Percentiles rank a stretch among this genome's conserved stretches.
phyloP scores from a whole-genome alignment of 352 stramenopile species.

The Pythium dissimile region DNA sequence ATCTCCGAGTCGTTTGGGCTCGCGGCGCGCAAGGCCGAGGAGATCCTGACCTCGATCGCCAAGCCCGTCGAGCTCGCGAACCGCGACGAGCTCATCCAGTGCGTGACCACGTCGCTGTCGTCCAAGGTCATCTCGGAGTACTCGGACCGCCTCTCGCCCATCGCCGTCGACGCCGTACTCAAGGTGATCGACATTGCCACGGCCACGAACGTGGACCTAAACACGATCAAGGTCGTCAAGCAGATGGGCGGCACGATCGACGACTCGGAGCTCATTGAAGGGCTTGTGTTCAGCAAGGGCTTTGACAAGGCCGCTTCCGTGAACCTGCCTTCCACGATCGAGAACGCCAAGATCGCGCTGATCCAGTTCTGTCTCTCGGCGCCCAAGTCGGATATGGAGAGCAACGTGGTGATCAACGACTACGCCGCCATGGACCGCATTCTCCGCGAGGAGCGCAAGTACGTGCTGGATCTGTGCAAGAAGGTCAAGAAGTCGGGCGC shows the following conservation, averaged over 20 bases:
- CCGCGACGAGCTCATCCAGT: slow-evolving; percentile 95
- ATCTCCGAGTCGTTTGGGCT: slow-evolving; percentile 96
- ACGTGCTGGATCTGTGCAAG: slow-evolving; percentile 96
- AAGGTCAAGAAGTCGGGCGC: slow-evolving; percentile 98
- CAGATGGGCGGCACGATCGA: slow-evolving; percentile 99
- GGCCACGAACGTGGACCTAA: slow-evolving; percentile 96
- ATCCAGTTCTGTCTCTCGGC: slow-evolving; percentile 99
- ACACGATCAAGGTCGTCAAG: slow-evolving; percentile 97
- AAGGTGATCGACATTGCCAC: slow-evolving; percentile 93
- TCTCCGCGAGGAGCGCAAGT: slow-evolving; percentile 98
- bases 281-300: slow-evolving; percentile 97
- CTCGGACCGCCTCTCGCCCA: slow-evolving; percentile 95
- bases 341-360: slow-evolving; percentile 99
- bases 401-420: slow-evolving; percentile 99
- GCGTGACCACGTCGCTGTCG: slow-evolving; percentile 97
- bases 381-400: slow-evolving; percentile 99
- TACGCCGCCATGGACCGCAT: slow-evolving; percentile 99
- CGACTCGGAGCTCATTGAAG: slow-evolving; percentile 97
- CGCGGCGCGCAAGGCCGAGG: slow-evolving; percentile 85
- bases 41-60: slow-evolving; percentile 90
- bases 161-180: slow-evolving; percentile 98
- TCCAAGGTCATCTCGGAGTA: slow-evolving; percentile 98
- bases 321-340: slow-evolving; percentile 70
- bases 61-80: slow-evolving; percentile 93
- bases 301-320: slow-evolving; percentile 79